Conservation (phyloP, 2,329 filamentous ascomycete genomes). For the Penicillium decumbens region DNA sequence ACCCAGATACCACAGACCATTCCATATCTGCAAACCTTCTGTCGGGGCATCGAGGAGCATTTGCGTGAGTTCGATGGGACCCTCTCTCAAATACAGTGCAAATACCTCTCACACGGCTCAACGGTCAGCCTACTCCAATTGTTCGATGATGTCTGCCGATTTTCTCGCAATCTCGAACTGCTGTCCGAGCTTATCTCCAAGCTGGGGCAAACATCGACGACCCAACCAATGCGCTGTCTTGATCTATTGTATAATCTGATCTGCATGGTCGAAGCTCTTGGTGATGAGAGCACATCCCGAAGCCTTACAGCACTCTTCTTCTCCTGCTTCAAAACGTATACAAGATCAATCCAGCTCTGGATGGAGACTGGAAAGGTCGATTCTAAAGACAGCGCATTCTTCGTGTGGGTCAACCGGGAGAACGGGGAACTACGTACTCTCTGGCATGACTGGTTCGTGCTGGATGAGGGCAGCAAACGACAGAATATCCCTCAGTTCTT, state of each 20-base stretch:
- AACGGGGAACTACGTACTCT: constrained; percentile 58
- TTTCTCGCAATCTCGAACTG: constrained; percentile 53
- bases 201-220: constrained; percentile 43
- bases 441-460: constrained; percentile 70
- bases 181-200: constrained; percentile 60
- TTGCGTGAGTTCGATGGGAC: constrained; percentile 56
- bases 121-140: constrained; percentile 65
- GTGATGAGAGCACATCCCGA: constrained; percentile 57
- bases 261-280: constrained; percentile 64
- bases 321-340: constrained; percentile 74
- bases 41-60: constrained; percentile 56
- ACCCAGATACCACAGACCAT: constrained; percentile 43
- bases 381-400: constrained; percentile 65
- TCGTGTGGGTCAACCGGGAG: constrained; percentile 59
- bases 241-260: constrained; percentile 71
- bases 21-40: constrained; percentile 66
- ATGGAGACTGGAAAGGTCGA: constrained; percentile 73
- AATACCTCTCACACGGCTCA: constrained; percentile 52
- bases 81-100: constrained; percentile 58
- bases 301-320: constrained; percentile 69
- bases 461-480: constrained; percentile 55
- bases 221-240: constrained; percentile 65
- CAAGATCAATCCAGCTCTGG: constrained; percentile 75
- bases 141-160: constrained; percentile 53
- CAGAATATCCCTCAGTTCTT: constrained; percentile 72